Evolutionary conservation across 805 yeast species (phyloP).

Genomic region (Kodamaea restingae): DNA sequence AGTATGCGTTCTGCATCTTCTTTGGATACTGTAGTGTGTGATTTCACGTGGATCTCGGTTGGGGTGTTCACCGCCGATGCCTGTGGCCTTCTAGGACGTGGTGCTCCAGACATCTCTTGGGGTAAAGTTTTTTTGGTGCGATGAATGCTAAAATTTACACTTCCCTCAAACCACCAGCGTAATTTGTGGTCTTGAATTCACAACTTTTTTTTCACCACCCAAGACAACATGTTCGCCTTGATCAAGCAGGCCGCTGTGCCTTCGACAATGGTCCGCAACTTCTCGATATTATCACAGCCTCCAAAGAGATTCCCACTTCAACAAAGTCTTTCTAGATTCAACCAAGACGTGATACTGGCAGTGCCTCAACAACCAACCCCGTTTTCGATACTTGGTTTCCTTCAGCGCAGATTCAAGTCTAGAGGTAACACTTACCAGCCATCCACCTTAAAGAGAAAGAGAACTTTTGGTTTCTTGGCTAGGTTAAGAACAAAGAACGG

Average conservation of each 20-base stretch:
- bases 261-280: slow-evolving; percentile 5
- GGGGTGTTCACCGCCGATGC: slow-evolving; percentile 48
- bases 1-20: slow-evolving; percentile 45
- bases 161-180: background rate
- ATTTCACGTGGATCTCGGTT: slow-evolving; percentile 33
- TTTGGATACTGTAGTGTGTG: slow-evolving; percentile 27
- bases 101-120: slow-evolving; percentile 20
- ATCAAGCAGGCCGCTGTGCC: slow-evolving; percentile 5
- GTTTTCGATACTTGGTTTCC: slow-evolving; percentile 29
- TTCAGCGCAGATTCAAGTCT: slow-evolving; percentile 70
- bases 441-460: slow-evolving; percentile 81
- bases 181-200: slow-evolving; percentile 4
- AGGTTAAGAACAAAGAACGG: slow-evolving; percentile 74
- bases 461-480: slow-evolving; percentile 85
- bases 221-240: slow-evolving; percentile 2
- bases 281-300: slow-evolving; percentile 13
- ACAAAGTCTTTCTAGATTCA: slow-evolving; percentile 10
- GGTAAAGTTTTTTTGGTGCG: slow-evolving; percentile 5
- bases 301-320: slow-evolving; percentile 5
- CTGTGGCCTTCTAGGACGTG: slow-evolving; percentile 39
- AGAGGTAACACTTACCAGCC: slow-evolving; percentile 97
- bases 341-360: slow-evolving; percentile 18
- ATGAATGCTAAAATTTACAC: slow-evolving; percentile 6
- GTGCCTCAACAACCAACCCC: slow-evolving; percentile 16
- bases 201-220: slow-evolving; percentile 1